Base-by-base conservation (phyloP, 2,329 filamentous ascomycete genomes). In the Cordyceps farinosa region DNA sequence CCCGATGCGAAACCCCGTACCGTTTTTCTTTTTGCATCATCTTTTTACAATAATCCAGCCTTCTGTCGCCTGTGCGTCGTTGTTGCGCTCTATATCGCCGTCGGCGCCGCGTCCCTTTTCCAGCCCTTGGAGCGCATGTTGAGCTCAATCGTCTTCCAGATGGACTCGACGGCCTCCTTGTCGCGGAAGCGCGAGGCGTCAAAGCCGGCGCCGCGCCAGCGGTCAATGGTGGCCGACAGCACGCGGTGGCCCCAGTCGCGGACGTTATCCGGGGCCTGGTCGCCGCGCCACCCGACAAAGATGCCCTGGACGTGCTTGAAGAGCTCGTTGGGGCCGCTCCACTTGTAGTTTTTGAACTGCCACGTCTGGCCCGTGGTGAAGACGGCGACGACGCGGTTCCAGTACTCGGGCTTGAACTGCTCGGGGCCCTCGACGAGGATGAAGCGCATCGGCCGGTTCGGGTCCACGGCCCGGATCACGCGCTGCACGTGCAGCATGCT, bases 261-360 rank as follows among this genome's bases (percentile, higher is more conserved):
- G 44, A 99, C 88, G 48, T 86, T 88, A 61, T 90, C 85, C 1
- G 95, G 95, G 3, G 88, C 77, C 66, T 87, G 84, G 72, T 98
- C 93, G 56, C 91, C 92, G 65, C 90, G 86, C 91, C 92, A 98
- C 3, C 95, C 95, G 2, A 99, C 87, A 72, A 91, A 96, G 56
- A 99, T 81, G 62, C 95, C 95, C 15, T 92, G 82, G 2, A 92
- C 90, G 72, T 97, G 91, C 68, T 87, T 87, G 79, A 99, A 99
- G 56, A 99, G 82, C 72, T 98, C 95, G 15, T 87, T 84, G 0
- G 95, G 91, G 62, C 90, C 89, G 69, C 89, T 89, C 92, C 95
- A 99, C 77, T 96, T 97, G 84, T 99, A 99, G 69, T 87, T 90
- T 79, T 97, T 97, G 80, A 99, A 99, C 78, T 99, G 95, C 95